Percentiles rank a stretch among this genome's conserved stretches.
phyloP scores from a whole-genome alignment of 176 grass and related monocot genomes.

The Thinopyrum elongatum region DNA sequence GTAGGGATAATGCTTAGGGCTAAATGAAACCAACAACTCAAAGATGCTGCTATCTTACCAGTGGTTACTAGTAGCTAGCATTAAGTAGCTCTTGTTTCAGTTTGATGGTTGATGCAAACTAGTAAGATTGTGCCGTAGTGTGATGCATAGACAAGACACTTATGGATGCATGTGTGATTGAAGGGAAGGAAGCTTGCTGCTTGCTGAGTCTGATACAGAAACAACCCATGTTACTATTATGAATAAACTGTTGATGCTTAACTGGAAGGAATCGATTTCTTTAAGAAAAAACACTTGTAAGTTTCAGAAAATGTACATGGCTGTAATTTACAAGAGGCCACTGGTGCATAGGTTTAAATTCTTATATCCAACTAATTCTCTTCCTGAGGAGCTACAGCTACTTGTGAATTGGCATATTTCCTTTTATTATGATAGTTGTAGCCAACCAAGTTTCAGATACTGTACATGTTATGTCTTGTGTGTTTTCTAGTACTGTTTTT shows the following conservation, averaged over 20 bases:
- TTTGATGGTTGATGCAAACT: background rate
- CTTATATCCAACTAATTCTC: background rate
- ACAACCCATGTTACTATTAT: background rate
- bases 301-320: background rate
- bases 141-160: background rate
- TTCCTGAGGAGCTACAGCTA: background rate
- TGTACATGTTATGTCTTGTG: background rate
- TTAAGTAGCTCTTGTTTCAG: background rate
- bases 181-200: background rate
- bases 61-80: background rate
- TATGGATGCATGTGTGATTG: background rate
- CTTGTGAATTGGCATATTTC: background rate
- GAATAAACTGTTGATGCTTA: background rate
- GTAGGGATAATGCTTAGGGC: background rate
- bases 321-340: background rate
- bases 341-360: background rate
- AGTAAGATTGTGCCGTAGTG: background rate
- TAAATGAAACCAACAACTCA: background rate
- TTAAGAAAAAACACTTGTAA: background rate
- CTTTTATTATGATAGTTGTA: background rate
- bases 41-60: background rate
- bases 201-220: background rate
- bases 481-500: background rate
- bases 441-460: background rate
- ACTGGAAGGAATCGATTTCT: background rate